phyloP scores from a whole-genome alignment of 1,139 yeast genomes.

The Blastobotrys persicus region DNA sequence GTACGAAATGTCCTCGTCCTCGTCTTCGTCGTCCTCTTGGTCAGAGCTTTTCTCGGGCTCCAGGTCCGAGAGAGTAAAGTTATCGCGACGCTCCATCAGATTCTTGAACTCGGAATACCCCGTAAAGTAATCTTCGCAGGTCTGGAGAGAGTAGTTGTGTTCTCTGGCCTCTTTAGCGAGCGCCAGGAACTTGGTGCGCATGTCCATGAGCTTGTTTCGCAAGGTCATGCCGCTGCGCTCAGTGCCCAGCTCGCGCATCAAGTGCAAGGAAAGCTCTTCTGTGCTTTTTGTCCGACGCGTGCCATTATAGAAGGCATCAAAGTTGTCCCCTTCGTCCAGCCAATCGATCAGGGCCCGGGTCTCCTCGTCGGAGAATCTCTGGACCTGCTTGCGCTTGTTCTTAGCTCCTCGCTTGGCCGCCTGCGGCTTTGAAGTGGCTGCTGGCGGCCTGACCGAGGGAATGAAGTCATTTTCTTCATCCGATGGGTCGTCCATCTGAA shows the following conservation, averaged over 20 bases:
- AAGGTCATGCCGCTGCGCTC: background rate
- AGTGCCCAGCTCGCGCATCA: background rate
- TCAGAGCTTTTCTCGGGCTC: background rate
- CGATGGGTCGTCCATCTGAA: background rate
- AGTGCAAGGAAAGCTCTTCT: background rate
- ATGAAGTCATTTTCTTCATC: too few relatives aligned
- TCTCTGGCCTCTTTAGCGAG: background rate
- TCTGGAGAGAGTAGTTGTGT: background rate
- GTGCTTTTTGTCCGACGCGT: background rate
- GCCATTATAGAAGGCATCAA: background rate
- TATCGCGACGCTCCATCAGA: background rate
- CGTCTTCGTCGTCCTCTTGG: background rate
- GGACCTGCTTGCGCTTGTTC: background rate
- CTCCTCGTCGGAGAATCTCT: background rate
- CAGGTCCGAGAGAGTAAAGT: background rate
- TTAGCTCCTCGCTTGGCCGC: too few relatives aligned
- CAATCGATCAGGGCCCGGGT: background rate
- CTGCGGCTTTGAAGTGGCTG: too few relatives aligned
- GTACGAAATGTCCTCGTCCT: background rate
- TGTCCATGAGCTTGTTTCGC: background rate
- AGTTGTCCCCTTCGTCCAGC: background rate
- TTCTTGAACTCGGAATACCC: background rate
- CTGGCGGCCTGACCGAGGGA: too few relatives aligned
- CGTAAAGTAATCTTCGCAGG: background rate
- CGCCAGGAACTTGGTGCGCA: background rate